phyloP scores from a whole-genome alignment of 495 filamentous ascomycete species.

The Penicillium parvum region DNA sequence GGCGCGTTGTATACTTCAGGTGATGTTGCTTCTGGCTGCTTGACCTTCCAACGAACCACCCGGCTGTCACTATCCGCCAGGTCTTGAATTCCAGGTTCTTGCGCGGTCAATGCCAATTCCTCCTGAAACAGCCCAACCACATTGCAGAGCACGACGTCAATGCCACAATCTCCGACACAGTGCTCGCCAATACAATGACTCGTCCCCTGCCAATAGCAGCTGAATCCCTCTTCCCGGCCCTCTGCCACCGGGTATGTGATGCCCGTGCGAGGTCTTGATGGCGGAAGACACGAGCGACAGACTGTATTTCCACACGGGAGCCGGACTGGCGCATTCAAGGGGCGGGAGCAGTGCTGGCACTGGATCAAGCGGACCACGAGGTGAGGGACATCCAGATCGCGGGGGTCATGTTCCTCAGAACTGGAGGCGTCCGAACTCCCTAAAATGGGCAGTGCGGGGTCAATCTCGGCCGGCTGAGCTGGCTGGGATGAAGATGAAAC shows the following conservation, averaged over 20 bases:
- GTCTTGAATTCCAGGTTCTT: not conserved
- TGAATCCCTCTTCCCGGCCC: constrained; percentile 61
- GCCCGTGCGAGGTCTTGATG: constrained; percentile 53
- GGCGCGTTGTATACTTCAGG: constrained; percentile 13
- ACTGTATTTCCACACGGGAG: constrained; percentile 80
- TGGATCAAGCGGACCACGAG: constrained; percentile 66
- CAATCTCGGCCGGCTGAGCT: constrained; percentile 5
- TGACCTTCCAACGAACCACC: constrained; percentile 36
- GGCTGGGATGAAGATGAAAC: constrained; percentile 4
- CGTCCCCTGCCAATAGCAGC: constrained; percentile 58
- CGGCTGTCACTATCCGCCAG: constrained; percentile 40
- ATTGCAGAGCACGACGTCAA: constrained; percentile 71
- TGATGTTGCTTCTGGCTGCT: constrained; percentile 18
- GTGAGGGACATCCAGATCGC: constrained; percentile 42
- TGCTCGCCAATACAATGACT: constrained; percentile 61
- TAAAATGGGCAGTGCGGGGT: constrained; percentile 4
- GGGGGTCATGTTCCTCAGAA: constrained; percentile 37
- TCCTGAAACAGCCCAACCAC: constrained; percentile 51
- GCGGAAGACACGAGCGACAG: constrained; percentile 71
- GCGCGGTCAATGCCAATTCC: constrained; percentile 34
- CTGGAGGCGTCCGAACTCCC: constrained; percentile 12
- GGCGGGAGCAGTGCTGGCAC: constrained; percentile 68
- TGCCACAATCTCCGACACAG: constrained; percentile 66
- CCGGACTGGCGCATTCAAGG: constrained; percentile 63
- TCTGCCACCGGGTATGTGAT: constrained; percentile 69